A percentile compares a stretch with the other conserved stretches of the same genome.
These are phyloP conservation scores for Zymoseptoria passerinii DNA, from an alignment of 2,329 filamentous ascomycete species.

Conservation along the genomic window DNA sequence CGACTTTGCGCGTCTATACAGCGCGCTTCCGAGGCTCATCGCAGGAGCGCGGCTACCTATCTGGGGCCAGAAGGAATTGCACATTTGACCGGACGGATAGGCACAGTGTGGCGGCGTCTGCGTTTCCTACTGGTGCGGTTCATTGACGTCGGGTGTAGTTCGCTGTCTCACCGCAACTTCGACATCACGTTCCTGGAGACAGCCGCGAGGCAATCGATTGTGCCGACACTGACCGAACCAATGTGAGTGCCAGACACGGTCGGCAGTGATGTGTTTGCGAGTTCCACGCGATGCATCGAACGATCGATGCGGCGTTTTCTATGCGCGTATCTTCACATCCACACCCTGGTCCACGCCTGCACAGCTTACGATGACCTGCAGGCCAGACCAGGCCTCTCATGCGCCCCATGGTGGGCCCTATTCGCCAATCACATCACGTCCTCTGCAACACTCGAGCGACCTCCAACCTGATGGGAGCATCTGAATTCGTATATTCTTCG, in stretches of 20 bases:
- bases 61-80: neutral
- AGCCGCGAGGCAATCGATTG: neutral
- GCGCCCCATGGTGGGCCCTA: neutral
- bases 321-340: neutral
- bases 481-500: too few species aligned
- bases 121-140: neutral
- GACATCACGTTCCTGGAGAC: neutral
- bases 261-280: neutral
- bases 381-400: too few species aligned
- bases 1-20: neutral
- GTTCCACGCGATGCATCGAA: neutral
- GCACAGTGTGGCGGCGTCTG: neutral
- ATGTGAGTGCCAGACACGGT: neutral
- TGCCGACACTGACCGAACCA: neutral
- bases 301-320: neutral
- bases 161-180: neutral
- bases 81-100: neutral
- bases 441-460: neutral
- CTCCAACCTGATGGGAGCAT: neutral
- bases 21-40: neutral
- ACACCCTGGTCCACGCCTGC: neutral
- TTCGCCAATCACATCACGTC: neutral
- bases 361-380: too few species aligned
- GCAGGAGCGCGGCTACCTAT: neutral
- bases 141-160: neutral